Percentiles rank a stretch among this genome's conserved stretches.
Conservation (phyloP, 495 filamentous ascomycete species). For the Neurospora sp. region DNA sequence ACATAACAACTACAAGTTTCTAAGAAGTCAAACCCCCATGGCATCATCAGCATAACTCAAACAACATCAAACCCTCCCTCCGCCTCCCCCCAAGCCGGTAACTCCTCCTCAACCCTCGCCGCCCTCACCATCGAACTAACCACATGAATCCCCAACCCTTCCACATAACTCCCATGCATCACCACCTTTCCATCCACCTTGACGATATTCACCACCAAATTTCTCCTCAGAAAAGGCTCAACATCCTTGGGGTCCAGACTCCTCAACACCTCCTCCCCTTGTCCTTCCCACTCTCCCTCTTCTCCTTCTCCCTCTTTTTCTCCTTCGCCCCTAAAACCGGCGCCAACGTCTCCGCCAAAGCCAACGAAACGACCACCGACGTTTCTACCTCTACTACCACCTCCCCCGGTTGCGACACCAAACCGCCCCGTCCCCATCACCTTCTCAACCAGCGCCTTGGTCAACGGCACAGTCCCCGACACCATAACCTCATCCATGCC, state of each 20-base stretch:
- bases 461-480: slow-evolving; percentile 48
- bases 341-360: background rate
- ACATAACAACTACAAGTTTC: background rate
- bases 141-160: slow-evolving; percentile 26
- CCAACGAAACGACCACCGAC: background rate
- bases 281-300: background rate
- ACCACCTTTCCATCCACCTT: slow-evolving; percentile 16
- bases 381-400: background rate
- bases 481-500: slow-evolving; percentile 17
- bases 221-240: slow-evolving; percentile 31
- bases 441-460: slow-evolving; percentile 36
- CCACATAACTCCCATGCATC: slow-evolving; percentile 13
- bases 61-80: slow-evolving; percentile 14
- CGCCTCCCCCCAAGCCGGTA: slow-evolving; percentile 33
- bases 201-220: slow-evolving; percentile 32
- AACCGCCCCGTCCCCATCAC: slow-evolving; percentile 4
- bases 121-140: slow-evolving; percentile 30
- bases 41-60: too few relatives aligned
- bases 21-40: too few relatives aligned
- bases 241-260: slow-evolving; percentile 33
- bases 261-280: slow-evolving; percentile 22
- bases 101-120: slow-evolving; percentile 24
- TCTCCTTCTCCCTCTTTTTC: background rate
- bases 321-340: background rate
- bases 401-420: background rate